phyloP scores from a whole-genome alignment of 129 eudicot genomes.

The carrot (Daucus carota) region DH1_v3.0 NC_030382.2:10970501-10971000 shows the following conservation, averaged over 20 bases:
- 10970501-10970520: background rate
- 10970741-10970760: background rate
- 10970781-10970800: background rate
- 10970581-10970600: too few relatives aligned
- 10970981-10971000: background rate
- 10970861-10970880: background rate
- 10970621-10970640: constrained; percentile 1
- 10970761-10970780: background rate
- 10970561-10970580: background rate
- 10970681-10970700: background rate
- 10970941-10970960: background rate
- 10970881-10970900: background rate
- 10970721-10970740: background rate
- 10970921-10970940: background rate
- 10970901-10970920: background rate
- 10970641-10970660: constrained; percentile 4
- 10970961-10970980: background rate
- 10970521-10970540: background rate
- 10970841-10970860: background rate
- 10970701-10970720: background rate
- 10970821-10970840: background rate
- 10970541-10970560: background rate
- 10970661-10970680: background rate
- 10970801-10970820: too few relatives aligned
- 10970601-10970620: background rate